Conservation (phyloP, 106 monocot genomes). For the Dendrobium huoshanense region DNA sequence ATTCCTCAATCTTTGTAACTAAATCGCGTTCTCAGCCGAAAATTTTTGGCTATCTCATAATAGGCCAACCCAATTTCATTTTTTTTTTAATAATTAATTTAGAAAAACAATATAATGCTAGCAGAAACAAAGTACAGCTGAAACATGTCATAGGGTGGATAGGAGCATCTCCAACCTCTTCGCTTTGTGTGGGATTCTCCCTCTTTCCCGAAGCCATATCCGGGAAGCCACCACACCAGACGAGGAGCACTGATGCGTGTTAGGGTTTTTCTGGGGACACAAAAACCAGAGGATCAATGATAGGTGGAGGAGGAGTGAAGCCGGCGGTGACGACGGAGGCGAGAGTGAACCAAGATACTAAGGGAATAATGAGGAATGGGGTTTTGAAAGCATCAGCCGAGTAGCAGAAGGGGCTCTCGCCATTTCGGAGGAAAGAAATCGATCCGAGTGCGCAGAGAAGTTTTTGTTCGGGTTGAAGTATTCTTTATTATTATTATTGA, state of each 20-base stretch:
- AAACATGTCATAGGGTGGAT: neutral
- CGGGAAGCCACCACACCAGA: neutral
- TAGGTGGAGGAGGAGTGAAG: neutral
- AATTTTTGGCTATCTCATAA: neutral
- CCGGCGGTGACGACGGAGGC: neutral
- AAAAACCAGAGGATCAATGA: neutral
- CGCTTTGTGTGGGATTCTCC: conserved; percentile 6
- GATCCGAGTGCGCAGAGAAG: too few species aligned
- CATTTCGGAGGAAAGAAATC: too few species aligned
- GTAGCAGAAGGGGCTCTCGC: neutral
- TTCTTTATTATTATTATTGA: too few species aligned
- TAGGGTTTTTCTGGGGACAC: neutral
- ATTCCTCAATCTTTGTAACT: too few species aligned
- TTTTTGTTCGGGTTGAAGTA: too few species aligned
- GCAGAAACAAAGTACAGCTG: neutral
- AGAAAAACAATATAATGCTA: neutral
- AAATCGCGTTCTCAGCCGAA: too few species aligned
- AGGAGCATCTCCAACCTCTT: neutral
- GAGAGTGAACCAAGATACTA: neutral
- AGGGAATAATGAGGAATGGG: neutral
- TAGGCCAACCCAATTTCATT: neutral
- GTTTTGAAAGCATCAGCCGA: neutral
- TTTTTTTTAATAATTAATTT: neutral
- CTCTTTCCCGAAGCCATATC: conserved; percentile 4
- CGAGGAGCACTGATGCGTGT: neutral